phyloP scores from a whole-genome alignment of 2,329 filamentous ascomycete genomes.

The Fusarium keratoplasticum region DNA sequence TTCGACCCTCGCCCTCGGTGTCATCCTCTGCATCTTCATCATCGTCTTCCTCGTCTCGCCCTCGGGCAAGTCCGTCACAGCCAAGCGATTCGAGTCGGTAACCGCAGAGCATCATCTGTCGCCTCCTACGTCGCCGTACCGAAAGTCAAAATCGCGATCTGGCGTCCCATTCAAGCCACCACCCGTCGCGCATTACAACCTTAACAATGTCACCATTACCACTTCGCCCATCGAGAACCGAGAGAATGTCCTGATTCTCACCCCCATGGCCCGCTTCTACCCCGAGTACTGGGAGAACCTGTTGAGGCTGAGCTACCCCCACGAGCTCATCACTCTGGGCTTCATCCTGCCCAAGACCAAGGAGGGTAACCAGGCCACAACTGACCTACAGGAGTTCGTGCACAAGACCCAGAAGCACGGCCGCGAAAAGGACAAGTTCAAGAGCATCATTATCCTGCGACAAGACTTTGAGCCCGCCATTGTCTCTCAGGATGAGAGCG shows the following conservation, averaged over 20 bases:
- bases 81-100: slow-evolving; percentile 58
- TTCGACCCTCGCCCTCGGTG: slow-evolving; percentile 78
- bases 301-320: slow-evolving; percentile 84
- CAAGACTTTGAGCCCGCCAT: slow-evolving; percentile 93
- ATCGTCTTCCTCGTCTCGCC: slow-evolving; percentile 71
- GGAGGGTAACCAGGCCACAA: slow-evolving; percentile 89
- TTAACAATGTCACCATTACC: slow-evolving; percentile 94
- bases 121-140: slow-evolving; percentile 57
- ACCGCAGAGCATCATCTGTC: slow-evolving; percentile 58
- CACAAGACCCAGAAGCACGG: slow-evolving; percentile 83
- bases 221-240: slow-evolving; percentile 79
- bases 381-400: slow-evolving; percentile 85
- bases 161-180: slow-evolving; percentile 65
- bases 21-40: slow-evolving; percentile 78
- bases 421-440: slow-evolving; percentile 84
- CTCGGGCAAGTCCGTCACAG: slow-evolving; percentile 63
- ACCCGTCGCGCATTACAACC: slow-evolving; percentile 90
- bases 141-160: slow-evolving; percentile 52
- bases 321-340: slow-evolving; percentile 92
- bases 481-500: slow-evolving; percentile 82
- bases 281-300: slow-evolving; percentile 96
- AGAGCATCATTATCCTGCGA: slow-evolving; percentile 91
- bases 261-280: slow-evolving; percentile 94
- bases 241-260: slow-evolving; percentile 91
- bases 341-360: slow-evolving; percentile 96